These are phyloP conservation scores for Beauveria sp. DNA, from an alignment of 2,329 filamentous ascomycete genomes.

Conservation along the genomic window DNA sequence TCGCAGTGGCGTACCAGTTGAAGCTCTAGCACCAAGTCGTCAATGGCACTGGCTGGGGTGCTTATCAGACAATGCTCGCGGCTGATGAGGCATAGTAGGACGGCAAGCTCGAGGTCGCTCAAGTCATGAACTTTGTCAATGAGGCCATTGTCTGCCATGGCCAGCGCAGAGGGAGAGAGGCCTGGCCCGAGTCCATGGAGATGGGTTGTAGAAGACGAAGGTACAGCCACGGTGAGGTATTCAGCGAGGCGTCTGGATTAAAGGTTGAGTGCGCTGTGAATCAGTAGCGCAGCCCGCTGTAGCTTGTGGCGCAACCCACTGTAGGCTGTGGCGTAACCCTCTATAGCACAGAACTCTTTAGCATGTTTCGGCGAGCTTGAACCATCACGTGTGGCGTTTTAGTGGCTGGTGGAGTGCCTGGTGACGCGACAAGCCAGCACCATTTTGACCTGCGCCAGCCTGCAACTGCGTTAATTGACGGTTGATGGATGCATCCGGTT, in stretches of 20 bases:
- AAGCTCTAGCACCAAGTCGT: constrained; percentile 67
- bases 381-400: constrained; percentile 12
- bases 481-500: constrained; percentile 3
- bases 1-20: constrained; percentile 45
- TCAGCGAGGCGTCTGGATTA: too few relatives aligned
- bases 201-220: not conserved
- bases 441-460: not conserved
- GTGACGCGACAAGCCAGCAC: not conserved
- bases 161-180: constrained; percentile 15
- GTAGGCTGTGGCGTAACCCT: not conserved
- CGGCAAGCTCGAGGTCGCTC: constrained; percentile 80
- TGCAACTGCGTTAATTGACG: not conserved
- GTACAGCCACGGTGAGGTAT: not conserved
- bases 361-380: not conserved
- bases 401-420: not conserved
- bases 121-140: constrained; percentile 67
- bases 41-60: constrained; percentile 53
- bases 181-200: not conserved
- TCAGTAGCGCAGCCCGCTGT: not conserved
- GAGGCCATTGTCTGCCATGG: constrained; percentile 56
- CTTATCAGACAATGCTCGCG: constrained; percentile 86
- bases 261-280: too few relatives aligned
- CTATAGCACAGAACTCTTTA: not conserved
- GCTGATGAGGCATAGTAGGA: constrained; percentile 71
- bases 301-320: not conserved